phyloP scores from a whole-genome alignment of 345 rosid genomes.

The Citrus sp. region DNA sequence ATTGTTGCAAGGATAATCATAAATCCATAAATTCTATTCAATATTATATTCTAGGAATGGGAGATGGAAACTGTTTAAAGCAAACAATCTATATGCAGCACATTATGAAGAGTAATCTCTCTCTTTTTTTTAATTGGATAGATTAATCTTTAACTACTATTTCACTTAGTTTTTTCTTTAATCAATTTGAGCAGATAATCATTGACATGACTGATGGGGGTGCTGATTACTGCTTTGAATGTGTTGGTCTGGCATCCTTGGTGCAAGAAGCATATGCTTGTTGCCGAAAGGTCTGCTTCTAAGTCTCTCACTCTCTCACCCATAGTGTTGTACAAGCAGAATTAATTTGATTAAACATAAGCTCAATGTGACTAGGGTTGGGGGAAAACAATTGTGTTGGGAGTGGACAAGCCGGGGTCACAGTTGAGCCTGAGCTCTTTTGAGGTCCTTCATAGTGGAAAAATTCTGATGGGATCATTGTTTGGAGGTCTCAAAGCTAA shows the following conservation, averaged over 20 bases:
- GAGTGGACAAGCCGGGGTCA: conserved; percentile 74
- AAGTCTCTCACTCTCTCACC: not conserved
- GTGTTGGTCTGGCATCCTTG: conserved; percentile 56
- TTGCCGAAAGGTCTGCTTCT: conserved; percentile 53
- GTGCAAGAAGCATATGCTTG: conserved; percentile 70
- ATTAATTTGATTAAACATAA: not conserved
- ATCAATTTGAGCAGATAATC: conserved; percentile 33
- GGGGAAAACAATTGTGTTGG: conserved; percentile 82
- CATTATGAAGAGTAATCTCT: not conserved
- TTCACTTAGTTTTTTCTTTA: not conserved
- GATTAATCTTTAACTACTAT: not conserved
- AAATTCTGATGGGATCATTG: conserved; percentile 54
- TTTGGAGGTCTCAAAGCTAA: conserved; percentile 88
- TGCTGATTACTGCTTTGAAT: conserved; percentile 85
- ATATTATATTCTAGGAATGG: not conserved
- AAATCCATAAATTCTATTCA: not conserved
- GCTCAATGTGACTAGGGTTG: conserved; percentile 53
- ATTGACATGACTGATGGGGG: conserved; percentile 75
- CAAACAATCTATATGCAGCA: not conserved
- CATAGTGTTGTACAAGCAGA: not conserved
- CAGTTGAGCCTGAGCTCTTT: conserved; percentile 37
- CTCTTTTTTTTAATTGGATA: no score
- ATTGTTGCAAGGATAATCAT: not conserved
- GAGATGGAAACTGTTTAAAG: not conserved
- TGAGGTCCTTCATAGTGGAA: conserved; percentile 61